Percentiles rank a stretch among this genome's conserved stretches.
These are phyloP conservation scores for Narthecium ossifragum DNA, from an alignment of 106 monocot genomes.

Conservation along the genomic window DNA sequence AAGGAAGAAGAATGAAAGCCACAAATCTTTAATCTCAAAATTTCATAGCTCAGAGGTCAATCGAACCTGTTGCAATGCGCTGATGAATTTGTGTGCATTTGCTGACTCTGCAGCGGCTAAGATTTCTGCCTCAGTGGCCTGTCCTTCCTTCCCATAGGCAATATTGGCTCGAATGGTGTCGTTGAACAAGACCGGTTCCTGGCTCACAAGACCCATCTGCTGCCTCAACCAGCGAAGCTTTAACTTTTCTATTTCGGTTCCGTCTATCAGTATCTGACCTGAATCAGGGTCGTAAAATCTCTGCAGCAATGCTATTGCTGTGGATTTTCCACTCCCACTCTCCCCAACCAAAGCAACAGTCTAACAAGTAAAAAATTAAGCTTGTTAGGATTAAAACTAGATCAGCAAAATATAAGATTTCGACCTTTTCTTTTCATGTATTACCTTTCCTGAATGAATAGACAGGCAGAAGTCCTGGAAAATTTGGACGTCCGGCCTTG, in stretches of 20 bases:
- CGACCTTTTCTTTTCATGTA: too few species aligned
- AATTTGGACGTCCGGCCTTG: constrained; percentile 46
- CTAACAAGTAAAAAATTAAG: too few species aligned
- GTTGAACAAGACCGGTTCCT: too few species aligned
- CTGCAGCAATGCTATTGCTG: constrained; percentile 49
- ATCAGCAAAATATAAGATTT: too few species aligned
- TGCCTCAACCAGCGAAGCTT: constrained; percentile 63
- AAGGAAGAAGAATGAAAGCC: too few species aligned
- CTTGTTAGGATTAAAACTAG: too few species aligned
- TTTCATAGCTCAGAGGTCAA: too few species aligned
- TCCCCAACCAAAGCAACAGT: constrained; percentile 75
- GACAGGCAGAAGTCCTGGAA: constrained; percentile 54
- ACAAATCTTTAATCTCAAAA: too few species aligned
- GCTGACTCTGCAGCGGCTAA: constrained; percentile 47
- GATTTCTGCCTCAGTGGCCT: constrained; percentile 51
- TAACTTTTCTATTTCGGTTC: constrained; percentile 35
- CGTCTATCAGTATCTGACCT: constrained; percentile 54
- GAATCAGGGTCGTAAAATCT: constrained; percentile 77
- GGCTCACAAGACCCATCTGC: constrained; percentile 77
- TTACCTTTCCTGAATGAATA: constrained; percentile 67
- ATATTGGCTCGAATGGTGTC: too few species aligned
- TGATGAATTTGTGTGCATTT: constrained; percentile 65
- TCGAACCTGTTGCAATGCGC: too few species aligned
- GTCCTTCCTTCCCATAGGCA: constrained; percentile 54
- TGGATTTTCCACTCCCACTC: constrained; percentile 80